A percentile compares a stretch with the other conserved stretches of the same genome.
Conservation (phyloP, 1,284 basidiomycete genomes). For the Leccinum proximum region DNA sequence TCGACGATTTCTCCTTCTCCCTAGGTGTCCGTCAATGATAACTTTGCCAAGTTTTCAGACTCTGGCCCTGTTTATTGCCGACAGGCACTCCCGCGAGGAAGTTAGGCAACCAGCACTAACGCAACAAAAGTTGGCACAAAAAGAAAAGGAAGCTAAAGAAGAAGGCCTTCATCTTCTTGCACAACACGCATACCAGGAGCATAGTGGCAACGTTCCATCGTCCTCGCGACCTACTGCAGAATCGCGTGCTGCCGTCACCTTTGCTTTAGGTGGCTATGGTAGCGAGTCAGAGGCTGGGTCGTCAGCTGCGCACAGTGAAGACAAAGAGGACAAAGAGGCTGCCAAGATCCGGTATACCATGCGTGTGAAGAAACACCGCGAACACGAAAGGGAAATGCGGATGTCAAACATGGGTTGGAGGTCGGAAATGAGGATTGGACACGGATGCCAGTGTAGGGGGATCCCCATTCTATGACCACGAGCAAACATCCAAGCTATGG, state of each 20-base stretch:
- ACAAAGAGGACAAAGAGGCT: conserved; percentile 79
- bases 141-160: conserved; percentile 95
- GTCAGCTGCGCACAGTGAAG: conserved; percentile 43
- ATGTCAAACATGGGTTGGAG: conserved; percentile 99
- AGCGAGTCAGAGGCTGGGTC: conserved; percentile 62
- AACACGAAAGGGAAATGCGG: conserved; percentile 95
- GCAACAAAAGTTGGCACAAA: conserved; percentile 98
- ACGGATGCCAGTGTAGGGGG: too few species aligned
- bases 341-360: conserved; percentile 87
- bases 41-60: conserved; percentile 99
- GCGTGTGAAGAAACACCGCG: conserved; percentile 88
- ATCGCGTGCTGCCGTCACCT: conserved; percentile 66
- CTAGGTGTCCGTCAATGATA: conserved; percentile 97
- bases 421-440: too few species aligned
- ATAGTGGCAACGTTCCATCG: conserved; percentile 71
- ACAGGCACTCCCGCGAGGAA: conserved; percentile 97
- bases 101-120: conserved; percentile 91
- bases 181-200: conserved; percentile 94
- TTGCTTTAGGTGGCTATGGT: conserved; percentile 82
- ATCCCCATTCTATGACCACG: too few species aligned
- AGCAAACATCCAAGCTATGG: too few species aligned
- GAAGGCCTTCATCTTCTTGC: conserved; percentile 94
- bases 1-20: conserved; percentile 10
- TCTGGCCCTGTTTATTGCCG: conserved; percentile 94
- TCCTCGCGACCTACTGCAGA: conserved; percentile 53